Percentiles rank a stretch among this genome's conserved stretches.
phyloP scores from a whole-genome alignment of 768 basidiomycete species.

The Leccinum uliginosum region DNA sequence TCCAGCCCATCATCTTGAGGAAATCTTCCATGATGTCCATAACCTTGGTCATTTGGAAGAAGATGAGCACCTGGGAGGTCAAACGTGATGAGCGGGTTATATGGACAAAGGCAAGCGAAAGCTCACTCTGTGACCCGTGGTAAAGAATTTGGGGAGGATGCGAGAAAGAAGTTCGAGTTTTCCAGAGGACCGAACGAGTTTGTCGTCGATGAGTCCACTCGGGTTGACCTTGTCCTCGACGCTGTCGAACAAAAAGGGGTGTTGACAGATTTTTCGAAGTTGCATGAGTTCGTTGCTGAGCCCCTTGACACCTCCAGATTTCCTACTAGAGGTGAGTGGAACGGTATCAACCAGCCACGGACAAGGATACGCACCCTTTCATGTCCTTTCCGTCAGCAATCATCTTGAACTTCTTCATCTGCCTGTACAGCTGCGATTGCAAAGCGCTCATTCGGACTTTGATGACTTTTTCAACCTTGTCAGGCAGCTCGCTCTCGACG shows the following conservation, averaged over 20 bases:
- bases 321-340: conserved; percentile 37
- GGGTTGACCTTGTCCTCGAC: conserved; percentile 95
- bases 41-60: conserved; percentile 99
- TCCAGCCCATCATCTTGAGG: conserved; percentile 79
- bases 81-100: conserved; percentile 1
- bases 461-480: conserved; percentile 98
- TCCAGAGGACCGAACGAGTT: conserved; percentile 80
- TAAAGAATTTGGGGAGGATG: conserved; percentile 92
- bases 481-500: conserved; percentile 91
- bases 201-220: conserved; percentile 74
- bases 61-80: conserved; percentile 76
- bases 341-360: not conserved
- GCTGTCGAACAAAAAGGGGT: conserved; percentile 93
- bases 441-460: conserved; percentile 92
- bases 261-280: conserved; percentile 96
- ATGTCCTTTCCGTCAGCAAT: conserved; percentile 76
- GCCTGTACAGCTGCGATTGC: conserved; percentile 90
- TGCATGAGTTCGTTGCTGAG: conserved; percentile 96
- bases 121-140: conserved; percentile 81
- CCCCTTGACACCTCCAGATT: conserved; percentile 77
- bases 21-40: conserved; percentile 99
- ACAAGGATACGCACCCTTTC: conserved; percentile 56
- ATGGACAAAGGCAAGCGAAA: not conserved
- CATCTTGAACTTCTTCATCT: conserved; percentile 99
- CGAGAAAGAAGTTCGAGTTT: conserved; percentile 91